These are phyloP conservation scores for Puccinia triticina DNA, from an alignment of 1,284 basidiomycete genomes.

Conservation along the genomic window DNA sequence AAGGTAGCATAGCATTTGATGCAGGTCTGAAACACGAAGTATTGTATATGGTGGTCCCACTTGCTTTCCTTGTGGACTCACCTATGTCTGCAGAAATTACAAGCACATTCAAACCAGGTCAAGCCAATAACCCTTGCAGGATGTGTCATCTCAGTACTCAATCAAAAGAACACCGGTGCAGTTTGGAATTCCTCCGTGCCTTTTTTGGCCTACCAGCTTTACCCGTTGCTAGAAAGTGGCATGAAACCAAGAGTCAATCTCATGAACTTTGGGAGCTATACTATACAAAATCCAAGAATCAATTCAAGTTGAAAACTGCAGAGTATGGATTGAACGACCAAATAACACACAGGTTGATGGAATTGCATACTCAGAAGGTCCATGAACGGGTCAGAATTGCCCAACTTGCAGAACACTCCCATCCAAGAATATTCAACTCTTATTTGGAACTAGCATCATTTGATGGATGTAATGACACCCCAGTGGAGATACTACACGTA, in stretches of 20 bases:
- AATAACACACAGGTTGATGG: not conserved
- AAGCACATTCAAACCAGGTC: no score
- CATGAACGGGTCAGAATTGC: not conserved
- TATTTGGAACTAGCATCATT: not conserved
- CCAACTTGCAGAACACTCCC: not conserved
- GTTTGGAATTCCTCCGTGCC: not conserved
- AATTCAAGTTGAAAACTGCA: not conserved
- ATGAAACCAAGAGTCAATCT: not conserved
- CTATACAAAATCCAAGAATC: not conserved
- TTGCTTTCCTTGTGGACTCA: not conserved
- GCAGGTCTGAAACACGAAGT: not conserved
- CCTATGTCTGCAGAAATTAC: no score
- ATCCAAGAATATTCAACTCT: not conserved
- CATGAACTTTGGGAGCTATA: not conserved
- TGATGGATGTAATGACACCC: slow-evolving; percentile 6
- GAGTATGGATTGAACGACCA: not conserved
- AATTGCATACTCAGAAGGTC: not conserved
- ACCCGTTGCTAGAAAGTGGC: not conserved
- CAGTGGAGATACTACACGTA: slow-evolving; percentile 9
- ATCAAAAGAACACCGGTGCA: not conserved
- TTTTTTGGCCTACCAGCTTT: not conserved
- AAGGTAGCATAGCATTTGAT: slow-evolving; percentile 21
- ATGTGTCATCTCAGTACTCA: not conserved
- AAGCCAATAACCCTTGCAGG: not conserved
- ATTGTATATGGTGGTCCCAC: not conserved